Evolutionary conservation across 495 filamentous ascomycete genomes (phyloP), one percentile per base, ranked within the genome.

Genomic region (Daldinia childiae): DNA sequence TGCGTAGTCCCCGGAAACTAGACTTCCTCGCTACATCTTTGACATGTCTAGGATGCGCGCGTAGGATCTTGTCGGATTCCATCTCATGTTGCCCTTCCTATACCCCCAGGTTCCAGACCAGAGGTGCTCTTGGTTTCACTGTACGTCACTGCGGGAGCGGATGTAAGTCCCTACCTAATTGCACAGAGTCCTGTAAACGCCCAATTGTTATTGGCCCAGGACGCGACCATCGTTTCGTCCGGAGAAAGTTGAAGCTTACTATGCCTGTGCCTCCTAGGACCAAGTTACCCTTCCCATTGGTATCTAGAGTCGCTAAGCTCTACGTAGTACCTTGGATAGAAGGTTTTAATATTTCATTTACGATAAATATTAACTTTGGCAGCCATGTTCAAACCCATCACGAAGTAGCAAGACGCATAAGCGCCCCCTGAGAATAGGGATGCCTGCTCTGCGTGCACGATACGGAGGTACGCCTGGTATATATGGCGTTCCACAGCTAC

Each of bases 201-300:
- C 51, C 26, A 15, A 8, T 48, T 24, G 17, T 19, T 48, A 48
- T 48, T 24, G 43, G 43, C 5, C 43, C 15, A 30, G 27, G 14
- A 29, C 15, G 27, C 41, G 34, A 39, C 17, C 41, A 12, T 19
- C 57, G 17, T 43, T 52, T 43, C 38, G 58, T 32, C 19, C 43
- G 43, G 21, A 24, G 65, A 61, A 41, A 56, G 32, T 55, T 26
- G 32, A 55, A 43, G 71, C 71, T 73, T 73, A 73, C 71, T 73
- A 66, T 43, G 45, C 62, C 45, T 30, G 50, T 54, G 50, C 50
- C 50, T 15, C 50, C 27, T 8, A 17, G 50, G 14, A 15, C 24
- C 50, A 27, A 54, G 50, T 54, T 54, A 8, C 50, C 50, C 50
- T 54, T 54, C 14, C 24, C 27, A n/a, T 11, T 52, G 26, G 26